Base-by-base conservation (phyloP, 148 eudicot species). In the Chenopodium formosanum region DNA sequence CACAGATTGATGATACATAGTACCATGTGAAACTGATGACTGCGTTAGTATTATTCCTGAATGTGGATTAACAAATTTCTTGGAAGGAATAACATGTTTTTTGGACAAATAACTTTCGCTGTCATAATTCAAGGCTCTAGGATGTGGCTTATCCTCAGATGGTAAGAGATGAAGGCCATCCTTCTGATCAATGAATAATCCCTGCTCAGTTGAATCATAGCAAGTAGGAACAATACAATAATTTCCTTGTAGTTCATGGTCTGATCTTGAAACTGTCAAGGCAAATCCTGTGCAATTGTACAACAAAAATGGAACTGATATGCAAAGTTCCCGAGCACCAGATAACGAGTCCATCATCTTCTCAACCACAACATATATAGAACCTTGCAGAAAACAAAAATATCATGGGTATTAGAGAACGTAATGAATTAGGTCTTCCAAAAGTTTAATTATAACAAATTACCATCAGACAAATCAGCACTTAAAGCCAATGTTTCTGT, bases 261-360 rank as follows among this genome's bases (percentile, higher is more conserved):
- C 85, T 81, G 91, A 82, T 86, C 89, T 89, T 32, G 92, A 86
- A 78, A 97, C 82, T 70, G 85, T 67, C 20, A 97, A 85, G 12
- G 92, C 74, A 83, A 92, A 91, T 23, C 95, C 97, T 60, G 93
- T 90, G 79, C 99, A 94, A 72, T 97, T 97, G 83, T 89, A 97
- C 64, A 97, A 62, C 89, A 97, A 85, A 82, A 89, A 92, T 23
- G 99, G 95, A 81, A 92, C 99, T 77, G 89, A 94, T 71, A 97
- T 78, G 84, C 89, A 89, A 77, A 97, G 89, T 86, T 94, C 98
- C 78, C 99, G 93, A 83, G 98, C 92, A 67, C 98, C 99, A 80
- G 95, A 92, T 27, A 87, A 85, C 16, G 94, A 90, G 85, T 92
- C 93, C 97, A 97, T 90, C 70, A 85, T 87, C 86, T 92, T 94